phyloP scores from a whole-genome alignment of 345 rosid genomes.

The Cardamine occulta region DNA sequence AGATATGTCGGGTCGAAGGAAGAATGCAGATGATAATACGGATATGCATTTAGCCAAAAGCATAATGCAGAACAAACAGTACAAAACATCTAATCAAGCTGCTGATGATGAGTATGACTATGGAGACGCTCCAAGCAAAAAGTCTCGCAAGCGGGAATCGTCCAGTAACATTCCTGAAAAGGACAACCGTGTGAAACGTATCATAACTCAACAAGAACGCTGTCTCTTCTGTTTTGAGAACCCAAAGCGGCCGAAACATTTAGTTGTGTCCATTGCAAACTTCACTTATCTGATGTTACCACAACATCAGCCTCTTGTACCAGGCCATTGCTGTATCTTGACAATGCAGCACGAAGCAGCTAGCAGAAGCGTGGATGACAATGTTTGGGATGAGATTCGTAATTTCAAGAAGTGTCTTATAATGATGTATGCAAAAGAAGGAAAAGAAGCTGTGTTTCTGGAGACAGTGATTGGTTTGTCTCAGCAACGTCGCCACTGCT shows the following conservation, averaged over 20 bases:
- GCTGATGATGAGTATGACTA: constrained; percentile 90
- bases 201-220: constrained; percentile 92
- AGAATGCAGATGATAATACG: constrained; percentile 67
- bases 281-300: constrained; percentile 92
- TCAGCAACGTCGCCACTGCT: constrained; percentile 81
- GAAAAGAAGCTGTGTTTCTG: constrained; percentile 78
- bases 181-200: constrained; percentile 53
- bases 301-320: constrained; percentile 69
- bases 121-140: constrained; percentile 73
- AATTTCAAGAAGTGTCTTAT: constrained; percentile 93
- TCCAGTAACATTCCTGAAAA: constrained; percentile 46
- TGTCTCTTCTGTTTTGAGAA: constrained; percentile 93
- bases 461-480: constrained; percentile 88
- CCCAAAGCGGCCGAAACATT: constrained; percentile 81
- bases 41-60: constrained; percentile 76
- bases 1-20: constrained; percentile 50
- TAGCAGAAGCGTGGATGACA: constrained; percentile 72
- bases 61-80: constrained; percentile 73
- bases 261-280: constrained; percentile 86
- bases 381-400: constrained; percentile 87
- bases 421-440: constrained; percentile 87
- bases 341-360: constrained; percentile 90
- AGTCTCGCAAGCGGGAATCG: constrained; percentile 51
- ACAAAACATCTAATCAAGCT: constrained; percentile 68
- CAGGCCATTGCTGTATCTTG: constrained; percentile 91